Evolutionary conservation across 2,329 filamentous ascomycete genomes (phyloP), one percentile per base, ranked within the genome.

Genomic region (Thelonectria discophora): DNA sequence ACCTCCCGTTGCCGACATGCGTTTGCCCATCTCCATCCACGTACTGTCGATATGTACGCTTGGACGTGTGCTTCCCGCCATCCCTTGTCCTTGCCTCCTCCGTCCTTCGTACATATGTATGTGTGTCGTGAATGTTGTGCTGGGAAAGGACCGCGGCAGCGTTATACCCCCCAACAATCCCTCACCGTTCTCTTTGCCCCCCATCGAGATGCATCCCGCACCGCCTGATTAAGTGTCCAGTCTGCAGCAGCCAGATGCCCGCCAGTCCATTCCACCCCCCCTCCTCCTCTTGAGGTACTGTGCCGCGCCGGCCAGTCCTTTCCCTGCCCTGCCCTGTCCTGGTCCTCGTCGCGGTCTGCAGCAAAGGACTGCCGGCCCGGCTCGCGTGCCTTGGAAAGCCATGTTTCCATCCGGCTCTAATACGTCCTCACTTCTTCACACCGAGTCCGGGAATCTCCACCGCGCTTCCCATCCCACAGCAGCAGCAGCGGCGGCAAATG

Each of bases 1-100:
- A 18, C 52, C n/a, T 20, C 50, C 34, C 15, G 39, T 45, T 37
- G n/a, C 56, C 56, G 48, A 48, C 42, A 46, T 51, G 49, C 50
- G 17, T 43, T 24, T 30, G 49, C 15, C n/a, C 42, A 18, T n/a
- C 37, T 50, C 46, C 46, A 51, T 32, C 30, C 39, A 20, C 39
- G 17, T 42, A 42, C 39, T 42, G 39, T n/a, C 18, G 17, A 42
- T 18, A 49, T 51, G 47, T 50, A 51, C 55, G 37, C 55, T 51
- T 57, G 27, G 55, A 51, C 43, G 47, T 50, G 13, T 52, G 6
- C 18, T 20, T 20, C 40, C 50, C 57, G 50, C 39, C 51, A 34
- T 37, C 43, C 50, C 51, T 46, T 55, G 51, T 60, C 39, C 58
- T 15, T 45, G 30, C 18, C n/a, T 43, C 18, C n/a, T 43, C 5